These are phyloP conservation scores for Jasminum sambac DNA, from an alignment of 257 asterid species.

Conservation along the genomic window DNA sequence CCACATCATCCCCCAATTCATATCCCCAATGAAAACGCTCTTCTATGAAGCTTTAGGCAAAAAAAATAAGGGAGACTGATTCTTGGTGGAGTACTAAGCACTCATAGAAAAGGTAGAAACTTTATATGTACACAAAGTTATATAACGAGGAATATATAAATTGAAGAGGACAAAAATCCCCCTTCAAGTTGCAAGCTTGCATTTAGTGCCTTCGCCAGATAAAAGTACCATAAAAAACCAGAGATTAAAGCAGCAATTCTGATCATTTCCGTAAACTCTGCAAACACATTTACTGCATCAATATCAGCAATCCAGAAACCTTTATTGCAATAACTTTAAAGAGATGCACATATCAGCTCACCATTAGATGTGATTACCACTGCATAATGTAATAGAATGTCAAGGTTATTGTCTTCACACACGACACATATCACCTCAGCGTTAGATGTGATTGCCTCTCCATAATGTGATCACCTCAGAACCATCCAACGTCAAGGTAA, in stretches of 20 bases:
- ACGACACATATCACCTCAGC: too few species aligned
- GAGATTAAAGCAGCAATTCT: not conserved
- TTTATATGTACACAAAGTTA: not conserved
- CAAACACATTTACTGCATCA: not conserved
- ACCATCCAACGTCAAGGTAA: too few species aligned
- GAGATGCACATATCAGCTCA: not conserved
- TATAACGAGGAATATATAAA: not conserved
- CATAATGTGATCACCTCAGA: too few species aligned
- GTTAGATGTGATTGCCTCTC: too few species aligned
- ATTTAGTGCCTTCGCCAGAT: not conserved
- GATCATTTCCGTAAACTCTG: not conserved
- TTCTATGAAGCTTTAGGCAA: too few species aligned
- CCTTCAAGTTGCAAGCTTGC: not conserved
- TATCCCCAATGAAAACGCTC: too few species aligned
- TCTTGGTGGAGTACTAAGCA: not conserved
- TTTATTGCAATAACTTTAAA: not conserved
- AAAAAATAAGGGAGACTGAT: not conserved
- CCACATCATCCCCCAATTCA: too few species aligned
- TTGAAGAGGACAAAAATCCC: conserved; percentile 8
- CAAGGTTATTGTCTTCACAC: too few species aligned
- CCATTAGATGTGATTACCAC: too few species aligned
- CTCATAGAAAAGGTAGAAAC: not conserved
- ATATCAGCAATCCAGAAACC: not conserved
- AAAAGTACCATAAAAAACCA: not conserved
- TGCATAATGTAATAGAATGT: too few species aligned